These are phyloP conservation scores for Cronartium ribicola DNA, from an alignment of 1,284 basidiomycete genomes.

Conservation along the genomic window DNA sequence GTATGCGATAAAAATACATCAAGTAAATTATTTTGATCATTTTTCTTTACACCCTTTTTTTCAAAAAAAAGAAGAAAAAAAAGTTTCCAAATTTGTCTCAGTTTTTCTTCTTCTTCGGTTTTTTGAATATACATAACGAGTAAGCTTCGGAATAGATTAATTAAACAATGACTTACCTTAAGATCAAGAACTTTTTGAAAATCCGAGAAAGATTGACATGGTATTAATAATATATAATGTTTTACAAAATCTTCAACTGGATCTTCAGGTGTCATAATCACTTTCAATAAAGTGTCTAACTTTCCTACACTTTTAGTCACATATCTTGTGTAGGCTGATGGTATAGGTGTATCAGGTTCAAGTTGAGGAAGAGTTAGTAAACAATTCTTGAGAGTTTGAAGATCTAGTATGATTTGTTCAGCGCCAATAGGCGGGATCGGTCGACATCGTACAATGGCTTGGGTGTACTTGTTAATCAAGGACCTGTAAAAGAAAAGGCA, in stretches of 20 bases:
- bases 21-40: slow-evolving; percentile 78
- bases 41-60: slow-evolving; percentile 67
- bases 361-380: slow-evolving; percentile 68
- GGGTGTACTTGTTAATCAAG: slow-evolving; percentile 76
- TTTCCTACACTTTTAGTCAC: slow-evolving; percentile 73
- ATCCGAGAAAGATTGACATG: slow-evolving; percentile 85
- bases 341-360: slow-evolving; percentile 43
- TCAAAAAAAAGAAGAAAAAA: slow-evolving; percentile 71
- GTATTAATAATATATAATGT: slow-evolving; percentile 86
- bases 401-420: slow-evolving; percentile 88
- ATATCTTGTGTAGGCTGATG: slow-evolving; percentile 66
- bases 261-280: slow-evolving; percentile 87
- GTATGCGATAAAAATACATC: slow-evolving; percentile 87
- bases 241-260: slow-evolving; percentile 88
- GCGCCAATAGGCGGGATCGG: slow-evolving; percentile 84
- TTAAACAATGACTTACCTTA: slow-evolving; percentile 53
- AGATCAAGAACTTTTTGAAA: slow-evolving; percentile 72
- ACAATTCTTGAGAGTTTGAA: slow-evolving; percentile 78
- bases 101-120: neutral
- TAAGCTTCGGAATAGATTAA: neutral
- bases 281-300: slow-evolving; percentile 85
- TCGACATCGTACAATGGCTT: slow-evolving; percentile 75
- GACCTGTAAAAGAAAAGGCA: slow-evolving; percentile 57
- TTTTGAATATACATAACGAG: slow-evolving; percentile 11
- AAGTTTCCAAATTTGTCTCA: neutral